Conservation (phyloP, 345 rosid genomes). For the Geranium brycei region DNA sequence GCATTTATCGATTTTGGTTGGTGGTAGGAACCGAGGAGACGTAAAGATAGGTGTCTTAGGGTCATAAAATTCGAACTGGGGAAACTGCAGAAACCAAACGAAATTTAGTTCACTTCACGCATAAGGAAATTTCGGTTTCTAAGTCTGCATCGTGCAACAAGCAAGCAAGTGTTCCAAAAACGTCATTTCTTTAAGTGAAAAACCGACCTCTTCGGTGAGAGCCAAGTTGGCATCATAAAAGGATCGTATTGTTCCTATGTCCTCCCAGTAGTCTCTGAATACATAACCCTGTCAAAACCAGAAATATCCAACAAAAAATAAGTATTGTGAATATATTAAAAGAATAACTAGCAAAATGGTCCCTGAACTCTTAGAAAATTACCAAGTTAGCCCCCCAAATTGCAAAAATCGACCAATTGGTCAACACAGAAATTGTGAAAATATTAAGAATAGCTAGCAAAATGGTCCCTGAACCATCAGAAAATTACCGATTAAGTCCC, state of each 20-base stretch:
- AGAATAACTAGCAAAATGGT: not conserved
- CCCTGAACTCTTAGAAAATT: not conserved
- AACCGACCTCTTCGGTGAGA: conserved; percentile 50
- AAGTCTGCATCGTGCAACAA: not conserved
- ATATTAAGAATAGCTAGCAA: too few relatives aligned
- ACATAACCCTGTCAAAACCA: conserved; percentile 40
- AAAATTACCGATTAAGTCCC: too few relatives aligned
- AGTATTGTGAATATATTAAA: not conserved
- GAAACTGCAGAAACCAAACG: conserved; percentile 37
- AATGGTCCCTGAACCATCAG: too few relatives aligned
- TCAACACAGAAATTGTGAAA: not conserved
- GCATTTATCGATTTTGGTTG: conserved; percentile 63
- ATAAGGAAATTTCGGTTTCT: not conserved
- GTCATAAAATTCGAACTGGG: conserved; percentile 76
- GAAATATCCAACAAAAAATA: not conserved
- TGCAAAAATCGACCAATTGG: not conserved
- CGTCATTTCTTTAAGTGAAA: not conserved
- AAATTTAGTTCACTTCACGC: too few relatives aligned
- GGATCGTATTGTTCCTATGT: conserved; percentile 75
- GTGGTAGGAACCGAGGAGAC: conserved; percentile 72
- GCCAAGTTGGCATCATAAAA: conserved; percentile 83
- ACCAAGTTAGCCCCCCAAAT: not conserved
- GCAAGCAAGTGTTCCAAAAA: too few relatives aligned
- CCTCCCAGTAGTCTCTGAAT: conserved; percentile 72
- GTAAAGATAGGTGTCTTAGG: conserved; percentile 69